phyloP scores from a whole-genome alignment of 164 flowering plant species.

The Liquidambar formosana region DNA sequence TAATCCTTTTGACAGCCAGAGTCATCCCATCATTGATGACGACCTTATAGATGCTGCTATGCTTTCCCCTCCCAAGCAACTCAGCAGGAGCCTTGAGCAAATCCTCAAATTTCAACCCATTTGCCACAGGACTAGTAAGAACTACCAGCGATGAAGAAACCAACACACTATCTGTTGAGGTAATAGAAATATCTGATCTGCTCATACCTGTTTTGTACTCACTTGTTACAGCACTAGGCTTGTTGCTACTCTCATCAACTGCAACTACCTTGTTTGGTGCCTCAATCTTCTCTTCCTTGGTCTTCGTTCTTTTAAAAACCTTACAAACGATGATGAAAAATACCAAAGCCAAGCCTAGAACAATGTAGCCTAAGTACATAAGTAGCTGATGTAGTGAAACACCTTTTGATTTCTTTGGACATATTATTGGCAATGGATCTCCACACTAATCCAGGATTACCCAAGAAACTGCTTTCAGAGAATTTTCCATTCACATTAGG shows the following conservation, averaged over 20 bases:
- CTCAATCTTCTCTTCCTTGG: constrained; percentile 13
- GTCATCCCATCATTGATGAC: constrained; percentile 28
- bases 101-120: constrained; percentile 58
- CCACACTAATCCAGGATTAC: constrained; percentile 60
- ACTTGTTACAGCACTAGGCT: constrained; percentile 18
- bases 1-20: constrained; percentile 71
- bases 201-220: constrained; percentile 30
- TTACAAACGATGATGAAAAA: constrained; percentile 21
- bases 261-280: constrained; percentile 20
- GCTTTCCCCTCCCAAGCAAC: constrained; percentile 62
- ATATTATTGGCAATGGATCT: constrained; percentile 31
- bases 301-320: constrained; percentile 24
- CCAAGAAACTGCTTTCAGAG: constrained; percentile 20
- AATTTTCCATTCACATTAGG: constrained; percentile 35
- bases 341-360: constrained; percentile 30
- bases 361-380: constrained; percentile 46
- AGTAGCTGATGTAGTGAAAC: constrained; percentile 24
- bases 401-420: constrained; percentile 26
- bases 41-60: constrained; percentile 65
- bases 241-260: constrained; percentile 21
- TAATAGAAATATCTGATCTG: constrained; percentile 33
- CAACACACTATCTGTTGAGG: constrained; percentile 39
- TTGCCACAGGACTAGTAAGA: constrained; percentile 42
- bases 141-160: constrained; percentile 40
- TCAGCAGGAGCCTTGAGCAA: constrained; percentile 73